A percentile compares a stretch with the other conserved stretches of the same genome.
These are phyloP conservation scores for Ophiostoma angusticollis DNA, from an alignment of 2,329 filamentous ascomycete species.

Conservation along the genomic window DNA sequence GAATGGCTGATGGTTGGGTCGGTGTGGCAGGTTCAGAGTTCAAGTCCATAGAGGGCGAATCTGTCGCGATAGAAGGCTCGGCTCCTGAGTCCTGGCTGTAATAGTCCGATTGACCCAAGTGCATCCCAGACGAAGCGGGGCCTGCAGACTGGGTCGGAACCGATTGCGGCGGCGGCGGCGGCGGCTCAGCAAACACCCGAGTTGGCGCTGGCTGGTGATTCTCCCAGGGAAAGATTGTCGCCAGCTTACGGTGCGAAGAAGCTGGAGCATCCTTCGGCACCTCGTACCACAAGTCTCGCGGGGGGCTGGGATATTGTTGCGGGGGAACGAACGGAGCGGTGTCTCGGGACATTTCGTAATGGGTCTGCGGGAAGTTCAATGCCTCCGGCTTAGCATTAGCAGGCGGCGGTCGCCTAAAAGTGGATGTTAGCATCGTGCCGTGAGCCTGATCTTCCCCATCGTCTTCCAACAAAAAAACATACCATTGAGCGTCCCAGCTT, in stretches of 20 bases:
- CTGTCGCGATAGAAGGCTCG: constrained; percentile 24
- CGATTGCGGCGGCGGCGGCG: constrained; percentile 2
- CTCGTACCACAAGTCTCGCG: constrained; percentile 79
- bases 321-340: constrained; percentile 65
- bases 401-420: constrained; percentile 47
- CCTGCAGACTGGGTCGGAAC: constrained; percentile 19
- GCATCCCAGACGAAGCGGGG: constrained; percentile 11
- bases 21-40: constrained; percentile 34
- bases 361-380: constrained; percentile 62
- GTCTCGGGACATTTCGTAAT: constrained; percentile 76
- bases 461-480: no score
- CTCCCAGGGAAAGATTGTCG: constrained; percentile 88
- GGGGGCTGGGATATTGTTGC: constrained; percentile 64
- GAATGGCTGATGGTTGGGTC: constrained; percentile 33
- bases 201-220: constrained; percentile 45
- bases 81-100: constrained; percentile 14
- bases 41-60: constrained; percentile 23
- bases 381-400: constrained; percentile 69
- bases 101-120: constrained; percentile 17
- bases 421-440: constrained; percentile 15
- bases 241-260: constrained; percentile 39
- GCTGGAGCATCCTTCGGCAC: constrained; percentile 54
- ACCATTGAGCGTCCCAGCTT: constrained; percentile 44
- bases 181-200: constrained; percentile 48
- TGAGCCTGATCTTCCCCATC: no score